phyloP scores from a whole-genome alignment of 169 alveolate genomes.

The Plasmodium relictum region DNA sequence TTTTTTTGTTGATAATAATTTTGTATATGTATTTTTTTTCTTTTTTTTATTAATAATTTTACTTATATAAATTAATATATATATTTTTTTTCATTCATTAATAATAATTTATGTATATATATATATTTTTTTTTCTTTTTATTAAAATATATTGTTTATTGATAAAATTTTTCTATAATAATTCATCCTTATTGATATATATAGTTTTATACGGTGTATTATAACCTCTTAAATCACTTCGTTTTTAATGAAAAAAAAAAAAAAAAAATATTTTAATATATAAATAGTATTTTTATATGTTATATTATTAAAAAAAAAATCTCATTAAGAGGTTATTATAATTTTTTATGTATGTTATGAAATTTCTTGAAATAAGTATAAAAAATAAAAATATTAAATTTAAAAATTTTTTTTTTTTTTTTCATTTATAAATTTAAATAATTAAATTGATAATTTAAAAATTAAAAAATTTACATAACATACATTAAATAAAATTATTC shows the following conservation, averaged over 20 bases:
- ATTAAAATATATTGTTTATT: background rate
- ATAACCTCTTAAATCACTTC: slow-evolving; percentile 7
- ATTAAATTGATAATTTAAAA: slow-evolving; percentile 3
- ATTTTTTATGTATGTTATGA: too few species aligned
- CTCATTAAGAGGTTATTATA: too few species aligned
- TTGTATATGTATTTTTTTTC: background rate
- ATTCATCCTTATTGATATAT: background rate
- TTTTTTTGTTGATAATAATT: too few species aligned
- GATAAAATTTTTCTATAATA: background rate
- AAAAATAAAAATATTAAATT: too few species aligned
- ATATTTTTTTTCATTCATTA: background rate
- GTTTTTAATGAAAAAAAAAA: background rate
- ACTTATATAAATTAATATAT: background rate
- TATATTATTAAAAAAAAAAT: too few species aligned
- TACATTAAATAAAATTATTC: slow-evolving; percentile 1
- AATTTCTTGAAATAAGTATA: too few species aligned
- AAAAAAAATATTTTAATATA: too few species aligned
- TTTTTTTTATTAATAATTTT: slow-evolving; percentile 3
- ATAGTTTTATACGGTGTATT: background rate
- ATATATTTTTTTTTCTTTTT: background rate
- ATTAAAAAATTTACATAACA: background rate
- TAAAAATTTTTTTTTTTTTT: too few species aligned
- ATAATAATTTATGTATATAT: background rate
- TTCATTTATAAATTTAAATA: background rate
- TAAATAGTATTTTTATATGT: too few species aligned